Evolutionary conservation across 352 stramenopile species (phyloP), one percentile per base, ranked within the genome.

Genomic region (Globisporangium cylindrosporum): DNA sequence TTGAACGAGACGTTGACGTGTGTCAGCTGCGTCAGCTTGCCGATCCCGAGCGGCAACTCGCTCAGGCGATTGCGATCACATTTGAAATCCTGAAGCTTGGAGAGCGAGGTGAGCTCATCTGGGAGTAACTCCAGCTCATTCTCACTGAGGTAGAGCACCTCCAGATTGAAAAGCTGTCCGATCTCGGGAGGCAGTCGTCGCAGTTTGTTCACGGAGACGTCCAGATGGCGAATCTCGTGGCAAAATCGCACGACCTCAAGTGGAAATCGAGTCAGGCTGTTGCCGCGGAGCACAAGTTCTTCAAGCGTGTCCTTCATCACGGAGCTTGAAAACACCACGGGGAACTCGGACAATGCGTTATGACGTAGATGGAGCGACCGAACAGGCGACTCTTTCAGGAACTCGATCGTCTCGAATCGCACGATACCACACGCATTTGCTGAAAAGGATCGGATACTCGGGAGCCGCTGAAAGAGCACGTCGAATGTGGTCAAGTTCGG

Each of bases 1-100:
- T 91, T 91, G 64, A 79, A 81, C 1, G 76, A 76, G 5, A 87
- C 63, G 36, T 90, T 73, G 4, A 89, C 54, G 20, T 78, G 75
- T 29, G 63, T 61, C 25, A 93, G 62, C 7, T 77, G 64, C 9
- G 58, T 57, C 0, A 91, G 51, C 9, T 70, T 75, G 0, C 80
- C 73, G 15, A 88, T 61, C 2, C 64, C 64, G 15, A 86, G 49
- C 18, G 84, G 79, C 8, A 90, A 67, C 14, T 9, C 25, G 14
- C 53, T 36, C 22, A 89, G 60, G 9, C 70, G 36, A 41, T 89
- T 89, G 58, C 76, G 75, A 36, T 80, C 69, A 32, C 73, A 82
- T 7, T 68, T 66, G 1, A 89, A 38, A 27, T 88, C 73, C n/a
- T 63, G 38, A 0, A 89, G 66, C 25, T 64, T 62, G 3, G 58